A percentile compares a stretch with the other conserved stretches of the same genome.
Conservation (phyloP, 1,284 basidiomycete species). For the Trichosporon ovoides region DNA sequence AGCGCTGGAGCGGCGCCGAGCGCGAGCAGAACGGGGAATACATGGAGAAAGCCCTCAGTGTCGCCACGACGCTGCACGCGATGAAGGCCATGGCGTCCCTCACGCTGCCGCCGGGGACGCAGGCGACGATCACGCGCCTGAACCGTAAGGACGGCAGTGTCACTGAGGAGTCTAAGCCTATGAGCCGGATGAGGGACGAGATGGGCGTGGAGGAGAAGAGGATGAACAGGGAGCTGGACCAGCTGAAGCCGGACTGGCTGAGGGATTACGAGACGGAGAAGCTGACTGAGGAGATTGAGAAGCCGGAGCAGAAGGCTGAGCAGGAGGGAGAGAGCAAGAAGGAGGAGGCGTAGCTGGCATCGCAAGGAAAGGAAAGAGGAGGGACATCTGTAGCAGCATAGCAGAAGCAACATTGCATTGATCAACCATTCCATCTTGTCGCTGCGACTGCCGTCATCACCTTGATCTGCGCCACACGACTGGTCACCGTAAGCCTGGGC, state of each 20-base stretch:
- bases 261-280: constrained; percentile 19
- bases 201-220: constrained; percentile 25
- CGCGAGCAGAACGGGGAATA: constrained; percentile 36
- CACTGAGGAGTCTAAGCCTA: constrained; percentile 17
- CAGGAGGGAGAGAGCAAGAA: too few relatives aligned
- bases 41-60: constrained; percentile 26
- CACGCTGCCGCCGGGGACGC: constrained; percentile 16
- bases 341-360: too few relatives aligned
- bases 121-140: constrained; percentile 19
- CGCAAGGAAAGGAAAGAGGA: too few relatives aligned
- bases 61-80: constrained; percentile 22
- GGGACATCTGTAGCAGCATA: too few relatives aligned
- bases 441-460: too few relatives aligned
- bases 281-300: neutral
- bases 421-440: too few relatives aligned
- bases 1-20: constrained; percentile 32
- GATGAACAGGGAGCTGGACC: constrained; percentile 29
- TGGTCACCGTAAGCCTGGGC: too few relatives aligned
- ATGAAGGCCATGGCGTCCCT: constrained; percentile 11
- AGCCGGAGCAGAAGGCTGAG: neutral
- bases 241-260: constrained; percentile 39
- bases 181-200: constrained; percentile 27
- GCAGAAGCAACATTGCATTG: too few relatives aligned
- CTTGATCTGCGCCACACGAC: too few relatives aligned
- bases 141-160: constrained; percentile 22